Evolutionary conservation across 1,139 yeast species (phyloP), one percentile per base, ranked within the genome.

Genomic region (Magnusiomyces paraingens): DNA sequence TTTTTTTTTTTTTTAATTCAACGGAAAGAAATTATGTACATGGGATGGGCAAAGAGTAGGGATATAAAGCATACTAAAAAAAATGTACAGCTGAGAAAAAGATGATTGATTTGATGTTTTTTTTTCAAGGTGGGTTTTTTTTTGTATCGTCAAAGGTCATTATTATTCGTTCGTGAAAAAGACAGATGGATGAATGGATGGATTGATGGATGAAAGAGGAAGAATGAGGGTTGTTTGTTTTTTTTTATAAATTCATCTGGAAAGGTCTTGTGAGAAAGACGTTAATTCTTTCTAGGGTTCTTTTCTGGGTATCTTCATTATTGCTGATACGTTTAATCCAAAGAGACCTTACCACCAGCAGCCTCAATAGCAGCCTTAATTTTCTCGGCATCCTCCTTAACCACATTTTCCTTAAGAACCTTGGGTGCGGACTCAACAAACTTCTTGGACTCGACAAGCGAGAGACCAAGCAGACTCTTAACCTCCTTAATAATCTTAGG

Each of bases 401-500:
- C 82, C 56, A 86, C 88, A 62, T 85, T 85, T 65, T 86, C 95
- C 75, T 87, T 87, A 72, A 86, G 79, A 50, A 87, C 78, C 79
- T 93, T 93, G 64, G 99, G 99, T 59, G 99, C 98, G 66, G 91
- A 76, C 76, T 93, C 99, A 57, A 94, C 99, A 63, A 93, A 88
- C 77, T 93, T 93, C 83, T 93, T 94, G 59, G 97, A 88, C 70
- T 93, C 99, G 58, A 93, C 99, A 64, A 93, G 80, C 17, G 96
- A 89, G 67, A 93, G 79, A 10, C 97, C 97, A 67, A 93, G 79
- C 70, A 93, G 77, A 59, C 86, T 80, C 79, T 93, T 93, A 64
- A 93, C 95, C 76, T 93, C 99, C 78, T 93, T 93, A 72, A 93
- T 94, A 70, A 93, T 82, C 85, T 93, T 93, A 61, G 99, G 97